Evolutionary conservation across 371 early-diverging fungal species (phyloP).

Genomic region (Apophysomyces variabilis): DNA sequence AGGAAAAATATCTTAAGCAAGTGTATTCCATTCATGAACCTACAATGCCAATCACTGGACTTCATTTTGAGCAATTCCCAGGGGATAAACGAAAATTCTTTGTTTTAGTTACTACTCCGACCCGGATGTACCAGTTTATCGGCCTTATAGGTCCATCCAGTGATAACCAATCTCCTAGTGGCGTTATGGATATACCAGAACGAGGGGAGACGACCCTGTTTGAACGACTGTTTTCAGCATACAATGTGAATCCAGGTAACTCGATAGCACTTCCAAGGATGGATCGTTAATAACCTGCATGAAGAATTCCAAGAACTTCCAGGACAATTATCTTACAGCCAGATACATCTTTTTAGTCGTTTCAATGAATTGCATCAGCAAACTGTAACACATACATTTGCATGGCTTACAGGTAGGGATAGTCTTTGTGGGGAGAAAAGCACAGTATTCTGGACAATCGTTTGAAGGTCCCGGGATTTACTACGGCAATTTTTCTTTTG

Average conservation of each 20-base stretch:
- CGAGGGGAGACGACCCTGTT: slow-evolving; percentile 52
- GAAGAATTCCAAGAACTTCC: slow-evolving; percentile 77
- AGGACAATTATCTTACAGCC: slow-evolving; percentile 51
- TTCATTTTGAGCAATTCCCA: slow-evolving; percentile 77
- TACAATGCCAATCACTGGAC: slow-evolving; percentile 71
- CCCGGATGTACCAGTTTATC: slow-evolving; percentile 81
- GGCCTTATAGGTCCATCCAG: slow-evolving; percentile 46
- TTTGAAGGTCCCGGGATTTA: slow-evolving; percentile 69
- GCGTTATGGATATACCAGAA: slow-evolving; percentile 15
- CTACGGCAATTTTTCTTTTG: slow-evolving; percentile 75
- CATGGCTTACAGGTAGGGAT: slow-evolving; percentile 68
- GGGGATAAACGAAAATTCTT: slow-evolving; percentile 67
- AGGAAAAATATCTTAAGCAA: slow-evolving; percentile 74
- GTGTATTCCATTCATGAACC: slow-evolving; percentile 58
- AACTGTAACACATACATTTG: slow-evolving; percentile 67
- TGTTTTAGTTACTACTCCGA: slow-evolving; percentile 76
- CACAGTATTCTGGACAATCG: neutral
- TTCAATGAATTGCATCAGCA: slow-evolving; percentile 64
- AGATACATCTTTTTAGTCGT: slow-evolving; percentile 64
- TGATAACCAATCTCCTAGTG: neutral
- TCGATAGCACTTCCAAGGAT: neutral
- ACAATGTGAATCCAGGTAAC: slow-evolving; percentile 55
- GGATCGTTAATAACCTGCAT: neutral
- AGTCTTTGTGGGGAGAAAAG: neutral
- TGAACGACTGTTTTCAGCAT: slow-evolving; percentile 57